A percentile compares a stretch with the other conserved stretches of the same genome.
Evolutionary conservation across 2,329 filamentous ascomycete genomes (phyloP).

Genomic region (Fusarium ambrosium): DNA sequence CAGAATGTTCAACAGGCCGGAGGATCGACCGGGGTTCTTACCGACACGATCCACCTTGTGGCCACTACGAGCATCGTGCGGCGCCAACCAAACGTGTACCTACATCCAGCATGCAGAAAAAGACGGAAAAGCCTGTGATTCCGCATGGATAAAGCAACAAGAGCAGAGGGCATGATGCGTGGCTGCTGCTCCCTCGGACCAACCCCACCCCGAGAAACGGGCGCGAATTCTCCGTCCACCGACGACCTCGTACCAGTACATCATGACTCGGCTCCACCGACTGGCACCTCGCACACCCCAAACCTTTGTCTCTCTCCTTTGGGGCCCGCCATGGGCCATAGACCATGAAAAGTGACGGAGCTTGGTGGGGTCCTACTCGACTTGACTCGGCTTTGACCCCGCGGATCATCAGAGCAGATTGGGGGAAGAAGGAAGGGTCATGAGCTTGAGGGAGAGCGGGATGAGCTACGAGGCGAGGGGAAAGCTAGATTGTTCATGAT

Average conservation of each 20-base stretch:
- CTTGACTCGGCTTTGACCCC: constrained; percentile 38
- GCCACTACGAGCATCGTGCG: constrained; percentile 2
- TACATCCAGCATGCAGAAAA: constrained; percentile 13
- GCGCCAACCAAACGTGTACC: constrained; percentile 12
- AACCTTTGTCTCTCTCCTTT: constrained; percentile 15
- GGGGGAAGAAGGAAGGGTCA: constrained; percentile 8
- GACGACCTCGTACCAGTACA: constrained; percentile 21
- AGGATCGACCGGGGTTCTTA: constrained; percentile 40
- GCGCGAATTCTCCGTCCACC: constrained; percentile 26
- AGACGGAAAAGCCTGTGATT: constrained; percentile 13
- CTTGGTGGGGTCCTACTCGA: constrained; percentile 33
- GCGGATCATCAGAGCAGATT: constrained; percentile 39
- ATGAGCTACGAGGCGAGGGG: neutral
- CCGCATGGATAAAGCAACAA: neutral
- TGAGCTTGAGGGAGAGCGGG: constrained; percentile 6
- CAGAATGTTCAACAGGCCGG: neutral
- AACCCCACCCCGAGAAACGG: constrained; percentile 46
- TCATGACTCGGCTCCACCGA: constrained; percentile 11
- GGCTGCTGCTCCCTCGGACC: constrained; percentile 33
- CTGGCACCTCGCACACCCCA: constrained; percentile 26
- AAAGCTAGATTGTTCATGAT: constrained; percentile 35
- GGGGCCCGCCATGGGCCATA: constrained; percentile 1
- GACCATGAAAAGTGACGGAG: constrained; percentile 6
- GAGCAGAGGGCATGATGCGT: constrained; percentile 15
- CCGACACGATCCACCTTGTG: constrained; percentile 32